phyloP scores from a whole-genome alignment of 306 rosid genomes.

The Betula pendula region DNA sequence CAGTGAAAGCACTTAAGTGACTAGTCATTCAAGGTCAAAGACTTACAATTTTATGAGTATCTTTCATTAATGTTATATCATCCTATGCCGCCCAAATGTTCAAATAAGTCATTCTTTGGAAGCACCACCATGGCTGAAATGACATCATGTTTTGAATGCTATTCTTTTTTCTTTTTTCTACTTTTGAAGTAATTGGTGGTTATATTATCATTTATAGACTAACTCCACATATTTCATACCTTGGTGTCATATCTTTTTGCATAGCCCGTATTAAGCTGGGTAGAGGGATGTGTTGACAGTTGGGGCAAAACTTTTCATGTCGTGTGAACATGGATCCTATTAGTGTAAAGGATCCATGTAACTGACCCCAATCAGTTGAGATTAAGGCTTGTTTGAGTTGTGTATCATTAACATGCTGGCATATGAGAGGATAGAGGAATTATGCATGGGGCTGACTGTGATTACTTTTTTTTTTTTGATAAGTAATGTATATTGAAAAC shows the following conservation, averaged over 20 bases:
- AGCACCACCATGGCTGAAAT: neutral
- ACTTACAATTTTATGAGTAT: neutral
- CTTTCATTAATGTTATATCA: neutral
- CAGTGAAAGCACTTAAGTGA: neutral
- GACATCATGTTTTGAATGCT: neutral
- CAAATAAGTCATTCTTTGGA: neutral
- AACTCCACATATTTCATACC: neutral
- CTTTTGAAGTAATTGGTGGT: neutral
- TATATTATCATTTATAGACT: neutral
- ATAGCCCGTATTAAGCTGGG: neutral
- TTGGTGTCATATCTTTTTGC: neutral
- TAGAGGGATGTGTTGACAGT: no score
- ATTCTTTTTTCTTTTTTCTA: neutral
- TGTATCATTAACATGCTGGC: constrained; percentile 13
- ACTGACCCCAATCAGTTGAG: neutral
- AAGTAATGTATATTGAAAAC: no score
- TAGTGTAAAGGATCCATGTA: neutral
- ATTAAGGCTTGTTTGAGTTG: neutral
- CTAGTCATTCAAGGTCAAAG: neutral
- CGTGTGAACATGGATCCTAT: neutral
- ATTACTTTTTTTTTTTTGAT: no score
- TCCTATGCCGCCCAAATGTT: neutral
- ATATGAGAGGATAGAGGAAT: neutral
- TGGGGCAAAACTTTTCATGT: no score
- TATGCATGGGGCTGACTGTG: neutral